A percentile compares a stretch with the other conserved stretches of the same genome.
Conservation (phyloP, 768 basidiomycete genomes). For the Pleurotus tuber-regium region DNA sequence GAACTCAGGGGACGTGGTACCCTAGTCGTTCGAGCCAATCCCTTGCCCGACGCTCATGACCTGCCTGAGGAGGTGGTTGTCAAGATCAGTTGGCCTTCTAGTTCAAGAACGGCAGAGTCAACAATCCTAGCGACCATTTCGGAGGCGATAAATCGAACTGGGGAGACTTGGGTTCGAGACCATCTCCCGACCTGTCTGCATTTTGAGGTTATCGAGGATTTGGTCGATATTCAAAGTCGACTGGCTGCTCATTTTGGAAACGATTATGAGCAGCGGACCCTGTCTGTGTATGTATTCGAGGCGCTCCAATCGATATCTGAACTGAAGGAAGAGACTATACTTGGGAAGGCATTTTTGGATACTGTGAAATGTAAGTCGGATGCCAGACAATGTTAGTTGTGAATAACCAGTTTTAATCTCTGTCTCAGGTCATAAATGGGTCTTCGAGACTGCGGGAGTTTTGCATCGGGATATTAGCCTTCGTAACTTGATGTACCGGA, state of each 20-base stretch:
- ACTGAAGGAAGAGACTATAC: neutral
- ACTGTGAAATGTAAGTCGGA: conserved; percentile 3
- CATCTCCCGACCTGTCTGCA: neutral
- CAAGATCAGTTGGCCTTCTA: neutral
- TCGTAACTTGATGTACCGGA: neutral
- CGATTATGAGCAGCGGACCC: neutral
- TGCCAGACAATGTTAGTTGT: neutral
- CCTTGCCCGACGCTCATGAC: no score
- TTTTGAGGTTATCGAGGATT: neutral
- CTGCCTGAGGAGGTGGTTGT: no score
- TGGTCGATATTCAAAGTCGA: neutral
- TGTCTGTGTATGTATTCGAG: neutral
- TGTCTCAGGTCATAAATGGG: neutral
- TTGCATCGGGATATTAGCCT: conserved; percentile 7
- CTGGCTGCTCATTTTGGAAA: neutral
- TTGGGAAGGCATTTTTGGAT: neutral
- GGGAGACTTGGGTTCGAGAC: neutral
- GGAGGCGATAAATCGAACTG: neutral
- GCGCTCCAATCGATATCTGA: neutral
- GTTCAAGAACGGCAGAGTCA: neutral
- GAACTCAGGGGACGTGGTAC: neutral
- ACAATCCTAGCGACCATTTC: neutral
- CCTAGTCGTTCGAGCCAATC: neutral
- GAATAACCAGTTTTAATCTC: neutral
- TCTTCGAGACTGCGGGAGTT: neutral